Base-by-base conservation (phyloP, 768 basidiomycete genomes). In the Lepiota brunneoincarnata region DNA sequence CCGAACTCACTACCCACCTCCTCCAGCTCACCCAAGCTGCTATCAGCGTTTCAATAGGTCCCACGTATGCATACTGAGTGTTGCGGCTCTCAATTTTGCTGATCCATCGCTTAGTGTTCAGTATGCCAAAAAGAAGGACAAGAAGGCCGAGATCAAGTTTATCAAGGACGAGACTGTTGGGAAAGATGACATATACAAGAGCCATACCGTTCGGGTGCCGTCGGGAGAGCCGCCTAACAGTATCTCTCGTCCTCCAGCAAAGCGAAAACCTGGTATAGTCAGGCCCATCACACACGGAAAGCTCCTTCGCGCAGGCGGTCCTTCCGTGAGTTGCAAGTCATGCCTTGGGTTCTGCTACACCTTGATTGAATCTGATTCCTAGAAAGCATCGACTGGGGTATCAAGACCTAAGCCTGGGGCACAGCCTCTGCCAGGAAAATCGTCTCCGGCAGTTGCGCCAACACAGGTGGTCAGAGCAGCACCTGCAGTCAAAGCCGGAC, bases 41-140 rank as follows among this genome's bases (percentile, higher is more conserved):
- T 56, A 81, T 93, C 50, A 84, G 74, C 58, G 72, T 98, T 35
- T 67, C 81, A 45, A 82, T 98, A 58, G 82, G 81, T 0, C 88
- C 94, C 15, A 80, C 78, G 94, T 96, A 66, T 61, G 92, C 72
- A 18, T 4, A 23, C 39, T 24, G 55, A n/a, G 14, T 4, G 0
- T 40, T 1, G 0, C 34, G 26, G 20, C 21, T 12, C 18, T 20
- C n/a, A 18, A 11, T 21, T 14, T 37, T 44, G 18, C 23, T 20
- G 6, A 38, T 42, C 37, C 24, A 31, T 7, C n/a, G 11, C 42
- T 38, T 31, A 98, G 91, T 6, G 72, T 98, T 56, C 84, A 91
- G 53, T 98, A 98, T 68, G 77, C 79, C 38, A 98, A 99, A 80
- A 99, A 99, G 81, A 98, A 93, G 72, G 95, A 95, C 59, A 99